A percentile compares a stretch with the other conserved stretches of the same genome.
These are phyloP conservation scores for Trichoderma asperellum DNA, from an alignment of 2,329 filamentous ascomycete species.

Conservation along the genomic window DNA sequence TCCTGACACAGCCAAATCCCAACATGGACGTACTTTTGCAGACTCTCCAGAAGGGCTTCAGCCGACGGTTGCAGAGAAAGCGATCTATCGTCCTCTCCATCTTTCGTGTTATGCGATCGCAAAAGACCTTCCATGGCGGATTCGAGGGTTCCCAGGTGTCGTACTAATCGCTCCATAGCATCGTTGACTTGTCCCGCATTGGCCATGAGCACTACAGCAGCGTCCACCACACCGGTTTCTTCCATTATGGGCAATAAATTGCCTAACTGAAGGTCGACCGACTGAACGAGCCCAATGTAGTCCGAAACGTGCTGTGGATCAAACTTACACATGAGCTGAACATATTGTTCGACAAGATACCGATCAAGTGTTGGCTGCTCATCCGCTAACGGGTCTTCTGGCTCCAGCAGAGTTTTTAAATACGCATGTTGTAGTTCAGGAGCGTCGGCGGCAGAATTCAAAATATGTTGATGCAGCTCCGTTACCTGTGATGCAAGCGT, in stretches of 20 bases:
- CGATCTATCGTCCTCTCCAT: slow-evolving; percentile 57
- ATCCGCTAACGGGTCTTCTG: slow-evolving; percentile 42
- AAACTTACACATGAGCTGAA: slow-evolving; percentile 88
- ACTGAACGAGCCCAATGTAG: slow-evolving; percentile 77
- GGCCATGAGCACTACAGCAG: slow-evolving; percentile 87
- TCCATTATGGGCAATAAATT: slow-evolving; percentile 86
- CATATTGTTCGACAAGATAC: slow-evolving; percentile 78
- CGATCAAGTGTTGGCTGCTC: slow-evolving; percentile 48
- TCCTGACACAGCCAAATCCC: slow-evolving; percentile 95
- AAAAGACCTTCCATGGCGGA: slow-evolving; percentile 76
- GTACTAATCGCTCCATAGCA: slow-evolving; percentile 84
- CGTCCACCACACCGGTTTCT: slow-evolving; percentile 86
- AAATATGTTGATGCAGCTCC: slow-evolving; percentile 67
- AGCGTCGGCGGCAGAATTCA: slow-evolving; percentile 64
- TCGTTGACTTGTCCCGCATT: slow-evolving; percentile 80
- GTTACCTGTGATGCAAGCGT: slow-evolving; percentile 65
- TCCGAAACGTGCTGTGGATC: slow-evolving; percentile 81
- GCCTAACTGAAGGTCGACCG: slow-evolving; percentile 77
- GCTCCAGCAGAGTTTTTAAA: slow-evolving; percentile 75
- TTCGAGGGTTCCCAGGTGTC: slow-evolving; percentile 78
- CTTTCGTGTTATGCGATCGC: slow-evolving; percentile 44
- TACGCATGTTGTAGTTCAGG: slow-evolving; percentile 75
- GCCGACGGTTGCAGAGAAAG: slow-evolving; percentile 63
- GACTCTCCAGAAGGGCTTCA: slow-evolving; percentile 72
- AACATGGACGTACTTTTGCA: slow-evolving; percentile 89